Base-by-base conservation (phyloP, 2,329 filamentous ascomycete species). In the Nannizzia gypsea region DNA sequence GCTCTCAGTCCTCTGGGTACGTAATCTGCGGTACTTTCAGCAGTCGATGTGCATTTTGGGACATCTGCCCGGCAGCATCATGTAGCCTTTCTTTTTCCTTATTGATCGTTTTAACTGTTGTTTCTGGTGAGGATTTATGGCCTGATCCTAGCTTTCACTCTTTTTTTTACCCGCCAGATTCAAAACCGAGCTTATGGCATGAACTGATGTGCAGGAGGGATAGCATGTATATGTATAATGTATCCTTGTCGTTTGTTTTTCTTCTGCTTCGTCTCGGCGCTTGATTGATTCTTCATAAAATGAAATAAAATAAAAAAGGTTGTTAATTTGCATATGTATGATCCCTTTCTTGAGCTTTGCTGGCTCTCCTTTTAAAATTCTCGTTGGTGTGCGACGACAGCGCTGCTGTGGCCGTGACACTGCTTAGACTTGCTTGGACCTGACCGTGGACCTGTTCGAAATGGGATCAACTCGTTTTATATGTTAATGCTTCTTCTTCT, bases 301-400 rank as follows among this genome's bases (percentile, higher is more conserved):
- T n/a, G n/a, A n/a, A n/a, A n/a, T n/a, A n/a, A n/a, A n/a, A n/a
- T n/a, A n/a, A n/a, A n/a, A n/a, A n/a, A n/a, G 15, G n/a, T n/a
- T 8, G n/a, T 42, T 17, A n/a, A 17, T 42, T n/a, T 17, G n/a
- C 38, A 42, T 15, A n/a, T n/a, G n/a, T n/a, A n/a, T n/a, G n/a
- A n/a, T n/a, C n/a, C n/a, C n/a, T n/a, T n/a, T n/a, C n/a, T 42
- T 17, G 38, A 55, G 34, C 52, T 62, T 46, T 50, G 50, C 50
- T 38, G 22, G 28, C 46, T 62, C 24, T n/a, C 31, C 9, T 13
- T 11, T 36, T 36, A 36, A n/a, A n/a, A n/a, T n/a, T n/a, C 13
- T 36, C 31, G 31, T 3, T 36, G 31, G 31, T 3, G 31, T 34
- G 57, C 38, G 42, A 57, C 44, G 56, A 59, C 68, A 83, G 84